phyloP scores from a whole-genome alignment of 2,329 filamentous ascomycete species.

The Stachybotrys chartarum region DNA sequence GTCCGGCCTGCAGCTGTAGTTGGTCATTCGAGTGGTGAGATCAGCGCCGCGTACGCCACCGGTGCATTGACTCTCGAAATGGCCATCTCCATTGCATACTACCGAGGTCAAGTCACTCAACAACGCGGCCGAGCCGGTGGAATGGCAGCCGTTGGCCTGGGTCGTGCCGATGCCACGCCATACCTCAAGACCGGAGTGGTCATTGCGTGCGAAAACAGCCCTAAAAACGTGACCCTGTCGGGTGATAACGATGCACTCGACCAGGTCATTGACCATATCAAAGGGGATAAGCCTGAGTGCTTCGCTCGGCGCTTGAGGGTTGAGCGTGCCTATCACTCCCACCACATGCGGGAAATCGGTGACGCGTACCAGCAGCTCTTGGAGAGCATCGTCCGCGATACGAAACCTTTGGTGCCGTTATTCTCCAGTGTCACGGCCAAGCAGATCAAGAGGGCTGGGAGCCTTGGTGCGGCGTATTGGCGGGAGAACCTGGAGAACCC shows the following conservation, averaged over 20 bases:
- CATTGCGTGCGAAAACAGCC: slow-evolving; percentile 3
- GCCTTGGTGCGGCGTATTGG: slow-evolving; percentile 4
- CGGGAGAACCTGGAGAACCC: slow-evolving; percentile 1
- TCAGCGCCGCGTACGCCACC: slow-evolving; percentile 32
- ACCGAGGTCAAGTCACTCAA: slow-evolving; percentile 21
- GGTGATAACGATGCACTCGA: slow-evolving; percentile 1
- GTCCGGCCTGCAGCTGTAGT: slow-evolving; percentile 25
- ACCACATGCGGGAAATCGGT: slow-evolving; percentile 13
- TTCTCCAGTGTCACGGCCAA: slow-evolving; percentile 1
- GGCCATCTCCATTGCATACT: slow-evolving; percentile 37
- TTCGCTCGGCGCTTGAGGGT: slow-evolving; percentile 16
- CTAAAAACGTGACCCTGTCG: slow-evolving; percentile 3
- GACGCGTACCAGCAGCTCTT: slow-evolving; percentile 8
- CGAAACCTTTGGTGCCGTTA: not conserved
- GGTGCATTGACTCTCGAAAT: slow-evolving; percentile 32
- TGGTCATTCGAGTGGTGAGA: slow-evolving; percentile 35
- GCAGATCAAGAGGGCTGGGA: not conserved
- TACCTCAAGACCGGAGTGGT: not conserved
- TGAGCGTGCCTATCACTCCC: slow-evolving; percentile 20
- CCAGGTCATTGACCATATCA: slow-evolving; percentile 2
- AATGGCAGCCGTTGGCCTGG: slow-evolving; percentile 3
- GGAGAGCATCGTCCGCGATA: not conserved
- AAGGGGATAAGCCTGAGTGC: slow-evolving; percentile 3
- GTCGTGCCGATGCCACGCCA: not conserved
- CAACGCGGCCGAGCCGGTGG: not conserved